Evolutionary conservation across 1,139 yeast genomes (phyloP).

Genomic region (Nakaseomyces sp.): DNA sequence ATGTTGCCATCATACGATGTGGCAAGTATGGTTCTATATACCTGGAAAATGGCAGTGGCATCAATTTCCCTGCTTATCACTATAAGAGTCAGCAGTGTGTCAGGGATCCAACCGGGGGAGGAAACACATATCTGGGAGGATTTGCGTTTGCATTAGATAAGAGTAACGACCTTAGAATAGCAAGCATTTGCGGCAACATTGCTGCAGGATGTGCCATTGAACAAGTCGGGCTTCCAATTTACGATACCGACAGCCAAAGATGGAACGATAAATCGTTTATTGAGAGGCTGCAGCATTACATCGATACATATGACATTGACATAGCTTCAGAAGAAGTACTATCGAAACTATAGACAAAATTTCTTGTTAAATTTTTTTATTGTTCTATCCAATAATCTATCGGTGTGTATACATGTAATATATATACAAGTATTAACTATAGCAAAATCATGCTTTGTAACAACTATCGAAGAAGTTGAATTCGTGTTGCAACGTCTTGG

Average conservation of each 20-base stretch:
- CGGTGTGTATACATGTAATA: no score
- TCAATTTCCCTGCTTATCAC: slow-evolving; percentile 64
- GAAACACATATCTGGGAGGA: slow-evolving; percentile 82
- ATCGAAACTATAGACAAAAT: background rate
- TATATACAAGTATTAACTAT: background rate
- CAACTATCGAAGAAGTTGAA: slow-evolving; percentile 42
- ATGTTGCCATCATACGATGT: slow-evolving; percentile 48
- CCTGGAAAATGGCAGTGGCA: slow-evolving; percentile 29
- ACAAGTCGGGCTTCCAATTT: slow-evolving; percentile 59
- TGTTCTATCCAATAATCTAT: no score
- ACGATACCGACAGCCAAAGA: slow-evolving; percentile 23
- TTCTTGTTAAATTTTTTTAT: no score
- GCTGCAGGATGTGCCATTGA: slow-evolving; percentile 78
- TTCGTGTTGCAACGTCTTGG: slow-evolving; percentile 36
- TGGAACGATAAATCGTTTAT: slow-evolving; percentile 49
- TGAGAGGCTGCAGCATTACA: slow-evolving; percentile 20
- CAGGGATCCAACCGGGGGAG: slow-evolving; percentile 90
- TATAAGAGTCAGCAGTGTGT: slow-evolving; percentile 37
- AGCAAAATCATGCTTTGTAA: slow-evolving; percentile 28
- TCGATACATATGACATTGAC: slow-evolving; percentile 1
- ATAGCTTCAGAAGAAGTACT: background rate
- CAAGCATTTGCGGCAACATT: slow-evolving; percentile 61
- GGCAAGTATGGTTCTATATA: slow-evolving; percentile 59
- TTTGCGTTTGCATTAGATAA: slow-evolving; percentile 53
- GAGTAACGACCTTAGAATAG: slow-evolving; percentile 44